A percentile compares a stretch with the other conserved stretches of the same genome.
Conservation (phyloP, 768 basidiomycete species). For the Paxillus rubicundulus region DNA sequence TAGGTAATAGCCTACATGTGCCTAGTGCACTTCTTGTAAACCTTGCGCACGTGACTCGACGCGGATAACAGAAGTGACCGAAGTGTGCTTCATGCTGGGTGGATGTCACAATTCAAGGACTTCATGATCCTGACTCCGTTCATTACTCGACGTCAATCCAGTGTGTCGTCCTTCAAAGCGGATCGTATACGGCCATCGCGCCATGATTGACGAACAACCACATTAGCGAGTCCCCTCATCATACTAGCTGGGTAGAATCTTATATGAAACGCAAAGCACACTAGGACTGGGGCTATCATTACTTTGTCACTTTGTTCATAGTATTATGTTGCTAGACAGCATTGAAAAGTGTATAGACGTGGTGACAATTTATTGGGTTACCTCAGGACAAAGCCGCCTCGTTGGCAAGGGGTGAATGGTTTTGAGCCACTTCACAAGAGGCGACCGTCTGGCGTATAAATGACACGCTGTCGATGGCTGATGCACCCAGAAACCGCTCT, state of each 20-base stretch:
- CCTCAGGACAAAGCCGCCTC: neutral
- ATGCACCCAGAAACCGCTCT: neutral
- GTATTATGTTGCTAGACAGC: neutral
- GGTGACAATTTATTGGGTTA: too few relatives aligned
- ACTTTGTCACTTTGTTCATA: neutral
- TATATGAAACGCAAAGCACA: too few relatives aligned
- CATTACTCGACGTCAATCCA: neutral
- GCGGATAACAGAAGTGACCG: too few relatives aligned
- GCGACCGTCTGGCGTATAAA: neutral
- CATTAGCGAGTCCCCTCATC: too few relatives aligned
- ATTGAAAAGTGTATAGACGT: neutral
- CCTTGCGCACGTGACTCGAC: conserved; percentile 25
- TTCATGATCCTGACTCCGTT: too few relatives aligned
- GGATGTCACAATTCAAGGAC: too few relatives aligned
- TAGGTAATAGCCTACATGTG: neutral
- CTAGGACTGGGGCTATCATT: too few relatives aligned
- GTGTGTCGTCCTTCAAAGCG: neutral
- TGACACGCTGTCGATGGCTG: neutral
- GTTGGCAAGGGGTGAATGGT: neutral
- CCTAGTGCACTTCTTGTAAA: neutral
- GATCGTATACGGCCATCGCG: too few relatives aligned
- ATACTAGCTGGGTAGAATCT: too few relatives aligned
- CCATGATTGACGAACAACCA: too few relatives aligned
- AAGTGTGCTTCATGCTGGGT: too few relatives aligned
- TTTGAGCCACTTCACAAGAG: conserved; percentile 7